Evolutionary conservation across 805 yeast genomes (phyloP), one percentile per base, ranked within the genome.

Genomic region (Candida tallmaniae): DNA sequence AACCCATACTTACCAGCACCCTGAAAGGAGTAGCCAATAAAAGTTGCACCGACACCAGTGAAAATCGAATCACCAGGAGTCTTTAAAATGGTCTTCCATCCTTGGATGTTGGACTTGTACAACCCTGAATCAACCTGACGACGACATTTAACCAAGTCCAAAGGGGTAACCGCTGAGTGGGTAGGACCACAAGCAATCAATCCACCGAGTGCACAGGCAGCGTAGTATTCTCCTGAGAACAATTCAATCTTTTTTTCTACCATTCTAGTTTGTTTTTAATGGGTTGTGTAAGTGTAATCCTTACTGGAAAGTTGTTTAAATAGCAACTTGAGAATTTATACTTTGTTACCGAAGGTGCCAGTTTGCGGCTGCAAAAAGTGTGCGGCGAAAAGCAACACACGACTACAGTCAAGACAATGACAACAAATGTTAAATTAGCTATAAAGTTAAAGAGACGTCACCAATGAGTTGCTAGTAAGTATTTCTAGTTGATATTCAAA

Each of bases 1-100:
- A 88, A 80, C 20, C 98, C 98, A 62, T 90, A 90, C 63, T 90
- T 90, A 51, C 96, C 96, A 32, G 96, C 95, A 51, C 98, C 97
- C 66, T 90, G 98, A 52, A 89, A 67, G 6, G 96, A 83, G 64
- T 93, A 90, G 16, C 97, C 97, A 41, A 89, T 70, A 41, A 83
- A 76, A 3, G 97, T 93, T 31, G 97, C 96, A 25, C 95, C 93
- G 45, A 87, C 56, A 51, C 97, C 97, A 7, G 94, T 83, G 63
- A 76, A 85, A 34, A 90, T 66, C 25, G 86, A 88, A 31, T 76
- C 75, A 6, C 98, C 97, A 58, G 80, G 83, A 12, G 78, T 73
- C 44, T 73, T 74, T 45, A 86, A 56, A 50, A 90, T 90, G 13
- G 77, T 67, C 41, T 66, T 71, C 78, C 88, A 85, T n/a, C 93